Evolutionary conservation across 2,329 filamentous ascomycete species (phyloP).

Genomic region (Cladosporium colombiae): DNA sequence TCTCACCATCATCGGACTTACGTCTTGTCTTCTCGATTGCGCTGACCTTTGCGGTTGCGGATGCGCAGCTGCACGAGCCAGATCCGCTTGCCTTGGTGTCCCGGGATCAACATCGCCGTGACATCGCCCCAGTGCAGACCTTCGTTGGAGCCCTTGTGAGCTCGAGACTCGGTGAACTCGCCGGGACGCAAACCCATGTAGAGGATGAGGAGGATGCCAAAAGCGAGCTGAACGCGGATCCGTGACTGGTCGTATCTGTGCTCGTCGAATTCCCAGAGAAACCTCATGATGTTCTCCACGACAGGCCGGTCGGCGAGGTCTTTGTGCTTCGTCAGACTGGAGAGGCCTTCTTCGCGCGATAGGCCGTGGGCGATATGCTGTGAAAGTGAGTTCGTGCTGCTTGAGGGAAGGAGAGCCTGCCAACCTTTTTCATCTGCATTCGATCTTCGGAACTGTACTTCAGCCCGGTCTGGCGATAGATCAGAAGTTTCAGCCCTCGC

Average conservation of each 20-base stretch:
- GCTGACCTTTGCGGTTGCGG: slow-evolving; percentile 3
- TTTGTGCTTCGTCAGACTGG: background rate
- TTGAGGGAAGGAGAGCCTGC: too few species aligned
- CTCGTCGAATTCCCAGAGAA: background rate
- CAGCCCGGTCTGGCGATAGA: too few species aligned
- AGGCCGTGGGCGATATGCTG: background rate
- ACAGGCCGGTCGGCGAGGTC: background rate
- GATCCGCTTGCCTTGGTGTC: background rate
- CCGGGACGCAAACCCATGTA: background rate
- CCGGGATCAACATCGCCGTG: background rate
- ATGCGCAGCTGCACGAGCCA: background rate
- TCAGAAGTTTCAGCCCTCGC: too few species aligned
- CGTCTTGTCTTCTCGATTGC: background rate
- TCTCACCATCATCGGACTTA: too few species aligned
- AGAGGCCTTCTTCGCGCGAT: background rate
- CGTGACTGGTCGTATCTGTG: slow-evolving; percentile 1
- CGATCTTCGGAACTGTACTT: too few species aligned
- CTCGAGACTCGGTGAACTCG: background rate
- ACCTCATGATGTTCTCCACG: background rate
- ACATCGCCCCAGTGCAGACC: background rate
- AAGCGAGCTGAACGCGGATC: background rate
- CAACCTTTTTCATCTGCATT: too few species aligned
- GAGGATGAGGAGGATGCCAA: background rate
- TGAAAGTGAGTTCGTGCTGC: too few species aligned
- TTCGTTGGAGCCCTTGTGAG: background rate